Percentiles rank a stretch among this genome's conserved stretches.
Conservation (phyloP, 106 monocot genomes). For the Dendrobium huoshanense region DNA sequence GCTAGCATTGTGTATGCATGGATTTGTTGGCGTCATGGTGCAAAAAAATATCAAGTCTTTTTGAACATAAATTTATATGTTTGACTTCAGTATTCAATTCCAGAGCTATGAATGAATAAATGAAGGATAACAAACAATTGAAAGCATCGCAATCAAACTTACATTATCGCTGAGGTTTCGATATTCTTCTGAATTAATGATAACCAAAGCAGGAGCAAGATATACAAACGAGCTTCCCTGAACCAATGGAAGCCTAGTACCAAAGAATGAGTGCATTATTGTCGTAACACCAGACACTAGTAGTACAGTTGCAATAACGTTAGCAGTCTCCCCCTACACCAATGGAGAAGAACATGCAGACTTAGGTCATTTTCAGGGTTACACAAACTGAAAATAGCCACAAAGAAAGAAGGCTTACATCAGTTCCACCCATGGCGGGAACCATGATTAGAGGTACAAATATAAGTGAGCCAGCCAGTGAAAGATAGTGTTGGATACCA, state of each 20-base stretch:
- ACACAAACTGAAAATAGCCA: neutral
- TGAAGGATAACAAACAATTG: conserved; percentile 3
- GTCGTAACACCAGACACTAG: conserved; percentile 90
- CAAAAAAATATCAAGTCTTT: neutral
- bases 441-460: conserved; percentile 94
- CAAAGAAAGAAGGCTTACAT: conserved; percentile 49
- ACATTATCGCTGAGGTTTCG: conserved; percentile 97
- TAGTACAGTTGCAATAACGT: conserved; percentile 92
- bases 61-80: neutral
- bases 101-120: neutral
- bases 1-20: neutral
- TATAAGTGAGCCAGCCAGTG: conserved; percentile 87
- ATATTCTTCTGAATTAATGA: conserved; percentile 88
- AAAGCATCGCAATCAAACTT: conserved; percentile 19
- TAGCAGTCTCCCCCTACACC: conserved; percentile 80
- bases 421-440: conserved; percentile 94
- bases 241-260: conserved; percentile 89
- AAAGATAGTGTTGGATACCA: conserved; percentile 89
- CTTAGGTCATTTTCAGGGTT: neutral
- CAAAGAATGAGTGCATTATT: conserved; percentile 77
- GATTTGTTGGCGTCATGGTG: neutral
- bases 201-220: conserved; percentile 88
- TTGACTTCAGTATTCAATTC: neutral
- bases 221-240: conserved; percentile 98
- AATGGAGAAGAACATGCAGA: conserved; percentile 13